phyloP scores from a whole-genome alignment of 2,329 filamentous ascomycete genomes.

The Sphaerulina musiva region DNA sequence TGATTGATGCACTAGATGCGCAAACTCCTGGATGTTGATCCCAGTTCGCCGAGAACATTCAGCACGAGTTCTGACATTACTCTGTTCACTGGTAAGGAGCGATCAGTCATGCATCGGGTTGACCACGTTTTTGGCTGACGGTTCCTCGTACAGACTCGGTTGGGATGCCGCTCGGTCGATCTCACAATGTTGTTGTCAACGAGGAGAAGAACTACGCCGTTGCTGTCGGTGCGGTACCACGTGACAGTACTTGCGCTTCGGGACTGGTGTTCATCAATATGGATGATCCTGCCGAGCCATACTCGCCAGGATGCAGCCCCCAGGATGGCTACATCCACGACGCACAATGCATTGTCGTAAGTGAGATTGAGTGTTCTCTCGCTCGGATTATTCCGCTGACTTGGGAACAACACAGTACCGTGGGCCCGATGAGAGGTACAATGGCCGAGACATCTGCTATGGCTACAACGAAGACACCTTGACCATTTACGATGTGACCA shows the following conservation, averaged over 20 bases:
- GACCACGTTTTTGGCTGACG: background rate
- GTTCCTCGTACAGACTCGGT: background rate
- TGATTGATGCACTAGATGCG: slow-evolving; percentile 44
- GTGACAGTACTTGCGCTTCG: slow-evolving; percentile 40
- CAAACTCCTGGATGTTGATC: slow-evolving; percentile 48
- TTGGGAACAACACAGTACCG: slow-evolving; percentile 31
- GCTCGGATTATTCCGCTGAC: background rate
- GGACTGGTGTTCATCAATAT: slow-evolving; percentile 52
- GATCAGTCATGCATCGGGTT: background rate
- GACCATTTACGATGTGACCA: slow-evolving; percentile 42
- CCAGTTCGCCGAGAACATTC: slow-evolving; percentile 39
- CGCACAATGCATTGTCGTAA: slow-evolving; percentile 45
- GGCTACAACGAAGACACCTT: slow-evolving; percentile 47
- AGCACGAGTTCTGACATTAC: slow-evolving; percentile 28
- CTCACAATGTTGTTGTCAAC: slow-evolving; percentile 50
- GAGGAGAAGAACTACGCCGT: slow-evolving; percentile 47
- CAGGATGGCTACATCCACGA: slow-evolving; percentile 53
- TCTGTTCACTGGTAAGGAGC: slow-evolving; percentile 14
- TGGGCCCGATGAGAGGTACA: slow-evolving; percentile 43
- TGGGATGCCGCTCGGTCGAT: slow-evolving; percentile 21
- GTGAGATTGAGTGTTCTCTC: background rate
- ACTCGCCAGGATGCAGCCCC: slow-evolving; percentile 45
- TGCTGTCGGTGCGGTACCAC: slow-evolving; percentile 37
- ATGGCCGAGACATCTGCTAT: slow-evolving; percentile 46
- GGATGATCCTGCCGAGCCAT: slow-evolving; percentile 46